Evolutionary conservation across 331 rosid genomes (phyloP).

Genomic region (Arachis monticola): DNA sequence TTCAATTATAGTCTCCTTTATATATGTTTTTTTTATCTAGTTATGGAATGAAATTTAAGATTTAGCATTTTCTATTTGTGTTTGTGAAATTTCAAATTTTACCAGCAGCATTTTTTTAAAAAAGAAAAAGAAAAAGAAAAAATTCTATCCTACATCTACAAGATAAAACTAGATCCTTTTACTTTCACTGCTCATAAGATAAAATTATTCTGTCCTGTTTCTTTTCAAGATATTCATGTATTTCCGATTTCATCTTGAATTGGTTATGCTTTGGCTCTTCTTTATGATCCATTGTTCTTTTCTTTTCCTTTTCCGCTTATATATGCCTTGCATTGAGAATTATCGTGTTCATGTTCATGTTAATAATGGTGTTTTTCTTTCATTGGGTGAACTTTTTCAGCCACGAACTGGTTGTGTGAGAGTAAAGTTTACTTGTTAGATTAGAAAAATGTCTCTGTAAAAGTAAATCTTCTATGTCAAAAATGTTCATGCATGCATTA

Average conservation of each 20-base stretch:
- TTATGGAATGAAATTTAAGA: neutral
- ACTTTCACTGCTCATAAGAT: neutral
- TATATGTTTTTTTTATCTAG: neutral
- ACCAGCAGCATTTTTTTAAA: neutral
- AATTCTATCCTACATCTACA: neutral
- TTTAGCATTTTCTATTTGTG: neutral
- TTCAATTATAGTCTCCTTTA: slow-evolving; percentile 9
- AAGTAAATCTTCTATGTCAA: neutral
- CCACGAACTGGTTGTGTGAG: neutral
- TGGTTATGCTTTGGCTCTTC: neutral
- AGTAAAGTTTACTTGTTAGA: neutral
- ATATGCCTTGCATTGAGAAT: neutral
- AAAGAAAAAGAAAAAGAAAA: too few species aligned
- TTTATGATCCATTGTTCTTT: neutral
- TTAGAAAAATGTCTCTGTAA: neutral
- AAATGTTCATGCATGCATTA: slow-evolving; percentile 10
- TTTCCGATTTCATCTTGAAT: slow-evolving; percentile 13
- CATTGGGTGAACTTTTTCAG: neutral
- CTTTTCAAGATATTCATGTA: neutral
- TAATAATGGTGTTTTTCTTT: slow-evolving; percentile 9
- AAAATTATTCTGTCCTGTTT: slow-evolving; percentile 5
- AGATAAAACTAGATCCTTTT: slow-evolving; percentile 2
- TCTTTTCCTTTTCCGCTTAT: neutral
- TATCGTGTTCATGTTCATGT: neutral
- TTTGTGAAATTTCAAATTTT: neutral